Base-by-base conservation (phyloP, 1,284 basidiomycete genomes). In the Cryptococcus sp. region DNA sequence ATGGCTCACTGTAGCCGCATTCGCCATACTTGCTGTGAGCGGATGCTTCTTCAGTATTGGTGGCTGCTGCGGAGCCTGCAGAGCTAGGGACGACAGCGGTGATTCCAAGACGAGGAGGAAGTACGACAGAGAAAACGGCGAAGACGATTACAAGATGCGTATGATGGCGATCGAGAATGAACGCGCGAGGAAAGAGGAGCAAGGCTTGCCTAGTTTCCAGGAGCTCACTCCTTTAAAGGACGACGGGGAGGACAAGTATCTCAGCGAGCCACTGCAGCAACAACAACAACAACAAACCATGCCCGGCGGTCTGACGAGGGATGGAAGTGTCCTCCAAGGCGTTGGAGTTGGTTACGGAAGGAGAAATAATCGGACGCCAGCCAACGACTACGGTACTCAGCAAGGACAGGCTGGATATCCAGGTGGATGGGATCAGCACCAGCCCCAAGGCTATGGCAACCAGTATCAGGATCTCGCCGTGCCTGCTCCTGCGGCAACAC, bases 1-100 rank as follows among this genome's bases (percentile, higher is more conserved):
- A 22, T 94, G 91, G 91, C 80, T 94, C 50, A 92, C 89, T 1
- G 83, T 94, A 38, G 88, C 85, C 0, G 88, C 91, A 0, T 93
- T 89, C 88, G 43, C 92, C 1, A 80, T 90, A 22, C 80, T 91
- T 48, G 89, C 90, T 80, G 86, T 93, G 74, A 86, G 87, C 47
- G 90, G 91, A 19, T 93, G 90, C 74, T 89, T 91, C 80, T 93
- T 86, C 69, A 83, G 86, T 5, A 68, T 91, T 46, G 91, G 91
- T 23, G 82, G 88, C 58, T 93, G 90, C 68, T 93, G 90, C 71
- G 83, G 90, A 22, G 81, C 52, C 25, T 58, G 50, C 17, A 55
- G 66, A 40, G 49, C 55, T 16, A 52, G 66, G 10, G 54, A 63
- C 22, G 58, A 64, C 15, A 51, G 62, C 60, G 69, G 64, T 2